Percentiles rank a stretch among this genome's conserved stretches.
Conservation (phyloP, 768 basidiomycete species). For the Ramaria sp. region DNA sequence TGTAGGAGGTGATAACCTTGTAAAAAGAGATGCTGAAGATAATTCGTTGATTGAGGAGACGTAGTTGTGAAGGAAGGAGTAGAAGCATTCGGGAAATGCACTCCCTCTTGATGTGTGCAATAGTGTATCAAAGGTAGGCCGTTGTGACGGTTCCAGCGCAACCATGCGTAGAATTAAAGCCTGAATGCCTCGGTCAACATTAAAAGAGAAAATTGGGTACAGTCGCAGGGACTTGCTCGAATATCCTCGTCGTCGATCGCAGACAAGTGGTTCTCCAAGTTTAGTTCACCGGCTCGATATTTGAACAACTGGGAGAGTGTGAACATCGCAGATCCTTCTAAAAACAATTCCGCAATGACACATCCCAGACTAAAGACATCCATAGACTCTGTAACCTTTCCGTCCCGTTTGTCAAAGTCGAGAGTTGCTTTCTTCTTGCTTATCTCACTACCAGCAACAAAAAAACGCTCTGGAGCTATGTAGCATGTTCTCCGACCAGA, state of each 20-base stretch:
- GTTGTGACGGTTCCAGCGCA: conserved; percentile 56
- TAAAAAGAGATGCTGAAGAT: conserved; percentile 34
- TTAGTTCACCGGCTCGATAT: conserved; percentile 79
- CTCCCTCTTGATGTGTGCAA: conserved; percentile 64
- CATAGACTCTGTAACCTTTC: conserved; percentile 88
- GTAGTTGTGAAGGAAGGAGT: conserved; percentile 90
- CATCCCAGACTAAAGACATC: conserved; percentile 94
- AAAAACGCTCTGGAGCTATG: conserved; percentile 93
- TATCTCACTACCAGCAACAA: conserved; percentile 56
- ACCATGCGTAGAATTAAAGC: conserved; percentile 87
- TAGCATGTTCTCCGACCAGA: conserved; percentile 91
- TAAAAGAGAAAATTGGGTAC: not conserved
- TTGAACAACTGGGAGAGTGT: conserved; percentile 92
- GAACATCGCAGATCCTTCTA: conserved; percentile 89
- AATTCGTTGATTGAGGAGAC: conserved; percentile 69
- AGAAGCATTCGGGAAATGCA: conserved; percentile 88
- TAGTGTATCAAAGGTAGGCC: conserved; percentile 75
- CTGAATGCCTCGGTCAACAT: conserved; percentile 34
- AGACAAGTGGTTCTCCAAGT: conserved; percentile 57
- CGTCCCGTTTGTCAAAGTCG: conserved; percentile 50
- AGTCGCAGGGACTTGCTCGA: conserved; percentile 42
- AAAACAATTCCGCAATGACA: conserved; percentile 90
- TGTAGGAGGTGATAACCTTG: conserved; percentile 18
- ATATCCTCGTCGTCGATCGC: conserved; percentile 75
- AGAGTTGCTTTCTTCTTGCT: conserved; percentile 54